Evolutionary conservation across 352 stramenopile genomes (phyloP).

Genomic region (Globisporangium middletonii): DNA sequence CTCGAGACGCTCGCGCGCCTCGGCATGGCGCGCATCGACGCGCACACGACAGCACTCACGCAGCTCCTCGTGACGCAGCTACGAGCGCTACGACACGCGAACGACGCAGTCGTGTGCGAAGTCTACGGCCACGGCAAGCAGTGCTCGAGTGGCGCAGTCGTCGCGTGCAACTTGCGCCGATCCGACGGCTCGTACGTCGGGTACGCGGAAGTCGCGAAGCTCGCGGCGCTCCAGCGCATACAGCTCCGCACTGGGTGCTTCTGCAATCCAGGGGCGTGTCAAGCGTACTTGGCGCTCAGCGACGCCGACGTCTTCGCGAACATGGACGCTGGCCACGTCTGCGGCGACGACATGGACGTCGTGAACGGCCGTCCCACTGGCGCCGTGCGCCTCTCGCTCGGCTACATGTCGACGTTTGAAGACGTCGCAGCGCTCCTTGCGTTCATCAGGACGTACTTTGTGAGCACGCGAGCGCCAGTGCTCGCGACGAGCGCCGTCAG

Average conservation of each 20-base stretch:
- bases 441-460: slow-evolving; percentile 61
- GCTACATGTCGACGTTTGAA: slow-evolving; percentile 76
- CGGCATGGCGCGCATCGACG: slow-evolving; percentile 35
- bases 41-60: slow-evolving; percentile 43
- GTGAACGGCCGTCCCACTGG: slow-evolving; percentile 60
- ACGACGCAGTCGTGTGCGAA: slow-evolving; percentile 32
- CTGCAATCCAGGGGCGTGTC: slow-evolving; percentile 74
- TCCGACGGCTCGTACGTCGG: slow-evolving; percentile 53
- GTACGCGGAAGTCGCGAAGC: slow-evolving; percentile 62
- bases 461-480: slow-evolving; percentile 21
- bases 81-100: slow-evolving; percentile 41
- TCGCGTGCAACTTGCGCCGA: slow-evolving; percentile 61
- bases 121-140: slow-evolving; percentile 38
- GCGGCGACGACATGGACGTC: slow-evolving; percentile 63
- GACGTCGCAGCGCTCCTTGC: slow-evolving; percentile 43
- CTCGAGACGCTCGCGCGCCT: slow-evolving; percentile 39
- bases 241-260: slow-evolving; percentile 73
- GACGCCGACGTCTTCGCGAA: slow-evolving; percentile 46
- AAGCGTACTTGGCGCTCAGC: slow-evolving; percentile 49
- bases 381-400: slow-evolving; percentile 59
- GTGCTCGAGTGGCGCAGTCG: slow-evolving; percentile 24
- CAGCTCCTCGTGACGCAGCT: slow-evolving; percentile 32
- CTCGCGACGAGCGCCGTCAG: background rate
- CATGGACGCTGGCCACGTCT: slow-evolving; percentile 60
- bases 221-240: slow-evolving; percentile 63